phyloP scores from a whole-genome alignment of 1,284 basidiomycete species.

The Vanrija pseudolonga region DNA sequence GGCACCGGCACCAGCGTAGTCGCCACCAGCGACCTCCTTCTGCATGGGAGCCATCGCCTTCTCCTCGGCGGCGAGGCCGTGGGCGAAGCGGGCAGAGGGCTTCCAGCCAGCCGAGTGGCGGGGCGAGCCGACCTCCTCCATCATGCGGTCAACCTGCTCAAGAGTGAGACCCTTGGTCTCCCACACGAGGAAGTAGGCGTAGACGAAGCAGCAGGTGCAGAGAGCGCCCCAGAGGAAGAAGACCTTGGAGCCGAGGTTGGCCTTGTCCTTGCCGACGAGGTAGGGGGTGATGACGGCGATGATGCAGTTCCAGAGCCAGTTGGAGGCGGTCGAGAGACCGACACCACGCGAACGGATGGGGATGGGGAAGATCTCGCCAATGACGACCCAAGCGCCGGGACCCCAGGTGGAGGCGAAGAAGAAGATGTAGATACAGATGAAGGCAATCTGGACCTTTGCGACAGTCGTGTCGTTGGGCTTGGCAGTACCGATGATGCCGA shows the following conservation, averaged over 20 bases:
- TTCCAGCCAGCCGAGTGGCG: constrained; percentile 40
- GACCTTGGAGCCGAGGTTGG: constrained; percentile 68
- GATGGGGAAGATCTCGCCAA: constrained; percentile 68
- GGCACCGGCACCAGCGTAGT: no score
- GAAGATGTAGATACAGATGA: constrained; percentile 71
- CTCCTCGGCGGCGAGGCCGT: background rate
- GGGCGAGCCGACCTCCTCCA: constrained; percentile 42
- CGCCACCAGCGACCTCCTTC: background rate
- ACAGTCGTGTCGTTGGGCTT: constrained; percentile 23
- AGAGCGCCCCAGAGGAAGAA: constrained; percentile 88
- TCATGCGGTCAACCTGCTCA: constrained; percentile 47
- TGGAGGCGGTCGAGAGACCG: constrained; percentile 74
- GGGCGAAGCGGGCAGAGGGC: constrained; percentile 39
- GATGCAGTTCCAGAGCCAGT: constrained; percentile 58
- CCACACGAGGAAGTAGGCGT: constrained; percentile 68
- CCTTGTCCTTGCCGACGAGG: constrained; percentile 55
- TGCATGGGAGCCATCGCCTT: background rate
- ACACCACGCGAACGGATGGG: constrained; percentile 80
- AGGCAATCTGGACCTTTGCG: constrained; percentile 11
- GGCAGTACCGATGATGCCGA: constrained; percentile 60
- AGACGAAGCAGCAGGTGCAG: constrained; percentile 64
- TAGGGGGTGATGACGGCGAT: constrained; percentile 75
- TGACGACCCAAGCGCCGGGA: constrained; percentile 66
- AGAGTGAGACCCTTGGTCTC: constrained; percentile 46
- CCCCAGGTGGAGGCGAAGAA: constrained; percentile 79